A percentile compares a stretch with the other conserved stretches of the same genome.
These are phyloP conservation scores for Penicillium sp. DNA, from an alignment of 2,329 filamentous ascomycete species.

Conservation along the genomic window DNA sequence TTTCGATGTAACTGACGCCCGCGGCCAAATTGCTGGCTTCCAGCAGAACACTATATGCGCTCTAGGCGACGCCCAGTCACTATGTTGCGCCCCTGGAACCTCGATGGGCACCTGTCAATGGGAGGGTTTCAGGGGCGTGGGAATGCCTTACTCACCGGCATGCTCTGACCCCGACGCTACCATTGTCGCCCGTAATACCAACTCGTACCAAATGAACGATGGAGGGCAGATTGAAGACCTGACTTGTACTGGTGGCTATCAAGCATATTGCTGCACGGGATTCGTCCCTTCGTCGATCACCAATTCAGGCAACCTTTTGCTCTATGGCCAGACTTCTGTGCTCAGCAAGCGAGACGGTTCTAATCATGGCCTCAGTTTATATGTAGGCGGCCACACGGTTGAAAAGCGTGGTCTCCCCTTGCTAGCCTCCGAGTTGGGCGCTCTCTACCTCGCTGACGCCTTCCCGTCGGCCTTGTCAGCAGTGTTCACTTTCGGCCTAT, in stretches of 20 bases:
- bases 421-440: not conserved
- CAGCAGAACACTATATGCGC: not conserved
- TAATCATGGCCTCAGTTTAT: not conserved
- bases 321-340: not conserved
- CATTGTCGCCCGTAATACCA: constrained; percentile 1
- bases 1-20: constrained; percentile 1
- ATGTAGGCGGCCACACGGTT: not conserved
- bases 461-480: not conserved
- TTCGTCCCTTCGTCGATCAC: constrained; percentile 3
- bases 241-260: constrained; percentile 3
- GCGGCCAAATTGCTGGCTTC: constrained; percentile 1
- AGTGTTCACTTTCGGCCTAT: not conserved
- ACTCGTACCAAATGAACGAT: not conserved
- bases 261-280: constrained; percentile 2
- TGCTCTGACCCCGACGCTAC: not conserved
- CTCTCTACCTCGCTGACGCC: not conserved
- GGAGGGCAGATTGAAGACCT: constrained; percentile 1
- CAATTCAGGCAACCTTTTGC: not conserved
- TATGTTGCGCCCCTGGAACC: constrained; percentile 2
- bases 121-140: constrained; percentile 1
- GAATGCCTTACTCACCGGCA: constrained; percentile 1
- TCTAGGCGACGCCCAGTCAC: not conserved
- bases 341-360: not conserved
- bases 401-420: not conserved
- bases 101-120: constrained; percentile 3